Evolutionary conservation across 345 rosid species (phyloP).

Genomic region (Hibiscus tridactylites): DNA sequence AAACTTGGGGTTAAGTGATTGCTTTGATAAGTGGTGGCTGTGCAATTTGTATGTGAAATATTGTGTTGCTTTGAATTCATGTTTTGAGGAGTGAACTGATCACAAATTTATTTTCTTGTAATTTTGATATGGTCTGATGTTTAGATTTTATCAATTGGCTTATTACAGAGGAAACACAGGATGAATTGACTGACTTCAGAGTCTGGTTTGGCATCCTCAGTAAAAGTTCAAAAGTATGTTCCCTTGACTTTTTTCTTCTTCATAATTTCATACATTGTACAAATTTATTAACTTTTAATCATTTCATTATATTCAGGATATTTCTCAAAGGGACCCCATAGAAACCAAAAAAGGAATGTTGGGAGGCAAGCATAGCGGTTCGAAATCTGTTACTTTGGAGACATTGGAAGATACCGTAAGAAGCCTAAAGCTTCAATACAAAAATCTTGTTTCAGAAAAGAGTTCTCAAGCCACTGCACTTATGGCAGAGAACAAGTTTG

Average conservation of each 20-base stretch:
- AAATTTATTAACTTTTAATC: not conserved
- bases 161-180: conserved; percentile 53
- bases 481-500: conserved; percentile 52
- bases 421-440: no score
- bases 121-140: not conserved
- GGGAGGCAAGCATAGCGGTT: conserved; percentile 8
- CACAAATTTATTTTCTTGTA: not conserved
- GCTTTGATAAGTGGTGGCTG: no score
- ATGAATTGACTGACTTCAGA: conserved; percentile 56
- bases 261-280: not conserved
- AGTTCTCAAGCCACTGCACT: conserved; percentile 43
- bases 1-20: no score
- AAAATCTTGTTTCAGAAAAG: conserved; percentile 31
- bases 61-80: not conserved
- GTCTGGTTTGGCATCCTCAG: conserved; percentile 46
- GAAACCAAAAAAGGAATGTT: conserved; percentile 12
- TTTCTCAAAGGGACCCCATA: conserved; percentile 10
- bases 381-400: conserved; percentile 11
- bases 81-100: not conserved
- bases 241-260: not conserved
- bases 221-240: conserved; percentile 36
- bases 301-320: conserved; percentile 16
- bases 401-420: no score
- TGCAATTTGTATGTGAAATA: no score
- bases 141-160: not conserved